Percentiles rank a stretch among this genome's conserved stretches.
These are phyloP conservation scores for Colletotrichum kahawae DNA, from an alignment of 2,329 filamentous ascomycete genomes.

Conservation along the genomic window DNA sequence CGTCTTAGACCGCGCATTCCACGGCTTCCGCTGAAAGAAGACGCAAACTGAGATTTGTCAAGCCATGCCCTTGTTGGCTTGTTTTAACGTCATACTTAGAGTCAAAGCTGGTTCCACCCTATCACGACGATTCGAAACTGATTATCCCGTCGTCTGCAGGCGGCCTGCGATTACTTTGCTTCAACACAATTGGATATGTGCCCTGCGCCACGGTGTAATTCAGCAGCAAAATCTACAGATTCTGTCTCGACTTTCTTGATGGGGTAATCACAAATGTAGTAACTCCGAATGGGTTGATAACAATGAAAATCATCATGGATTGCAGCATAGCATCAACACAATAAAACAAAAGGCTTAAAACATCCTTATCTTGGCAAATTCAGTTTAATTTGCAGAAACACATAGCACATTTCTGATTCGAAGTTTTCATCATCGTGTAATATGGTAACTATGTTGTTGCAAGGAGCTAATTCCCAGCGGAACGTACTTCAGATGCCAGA, in stretches of 20 bases:
- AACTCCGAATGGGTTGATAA: neutral
- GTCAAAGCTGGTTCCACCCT: neutral
- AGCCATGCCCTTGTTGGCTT: neutral
- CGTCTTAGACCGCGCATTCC: neutral
- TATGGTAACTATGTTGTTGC: neutral
- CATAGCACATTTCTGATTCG: too few relatives aligned
- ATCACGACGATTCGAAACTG: neutral
- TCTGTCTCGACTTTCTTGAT: neutral
- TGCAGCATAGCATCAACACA: neutral
- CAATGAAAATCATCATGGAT: neutral
- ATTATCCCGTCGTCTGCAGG: neutral
- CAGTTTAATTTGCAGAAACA: too few relatives aligned
- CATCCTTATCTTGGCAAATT: too few relatives aligned
- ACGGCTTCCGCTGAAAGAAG: neutral
- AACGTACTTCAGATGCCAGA: neutral
- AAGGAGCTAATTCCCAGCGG: too few relatives aligned
- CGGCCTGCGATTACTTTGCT: neutral
- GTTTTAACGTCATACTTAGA: neutral
- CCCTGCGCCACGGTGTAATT: neutral
- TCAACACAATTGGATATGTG: neutral
- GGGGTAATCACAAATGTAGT: neutral
- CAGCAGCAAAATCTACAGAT: neutral
- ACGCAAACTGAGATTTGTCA: neutral
- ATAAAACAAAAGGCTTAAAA: too few relatives aligned
- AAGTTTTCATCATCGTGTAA: neutral